phyloP scores from a whole-genome alignment of 345 rosid genomes.

The Populus euphratica region DNA sequence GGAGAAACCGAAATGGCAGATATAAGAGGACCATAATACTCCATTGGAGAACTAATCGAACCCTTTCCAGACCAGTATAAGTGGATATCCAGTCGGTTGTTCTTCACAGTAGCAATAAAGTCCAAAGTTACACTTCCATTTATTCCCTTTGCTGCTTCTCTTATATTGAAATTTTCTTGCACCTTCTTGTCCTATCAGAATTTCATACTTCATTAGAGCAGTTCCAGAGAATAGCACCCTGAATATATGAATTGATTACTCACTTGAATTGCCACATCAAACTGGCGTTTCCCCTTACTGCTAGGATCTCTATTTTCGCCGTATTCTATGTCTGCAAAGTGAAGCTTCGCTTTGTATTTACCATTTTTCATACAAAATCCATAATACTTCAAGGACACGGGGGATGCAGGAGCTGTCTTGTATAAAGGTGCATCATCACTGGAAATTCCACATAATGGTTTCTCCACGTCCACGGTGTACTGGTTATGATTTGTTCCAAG shows the following conservation, averaged over 20 bases:
- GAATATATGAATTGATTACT: background rate
- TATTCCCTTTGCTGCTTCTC: background rate
- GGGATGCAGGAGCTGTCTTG: background rate
- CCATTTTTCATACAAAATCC: conserved; percentile 4
- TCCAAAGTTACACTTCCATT: background rate
- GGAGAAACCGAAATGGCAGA: conserved; percentile 6
- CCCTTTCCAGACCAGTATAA: conserved; percentile 5
- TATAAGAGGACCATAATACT: conserved; percentile 6
- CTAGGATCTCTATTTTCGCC: conserved; percentile 1
- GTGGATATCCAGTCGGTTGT: conserved; percentile 1
- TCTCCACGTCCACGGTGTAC: background rate
- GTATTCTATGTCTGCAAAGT: background rate
- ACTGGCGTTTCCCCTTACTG: background rate
- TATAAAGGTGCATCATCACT: background rate
- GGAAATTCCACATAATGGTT: conserved; percentile 2
- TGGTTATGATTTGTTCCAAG: background rate
- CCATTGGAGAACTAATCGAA: background rate
- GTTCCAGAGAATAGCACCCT: background rate
- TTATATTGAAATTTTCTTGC: background rate
- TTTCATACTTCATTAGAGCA: background rate
- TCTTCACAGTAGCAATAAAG: conserved; percentile 1
- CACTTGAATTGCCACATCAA: conserved; percentile 5
- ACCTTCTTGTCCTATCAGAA: background rate
- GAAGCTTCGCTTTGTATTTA: conserved; percentile 3
- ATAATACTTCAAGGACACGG: background rate